phyloP scores from a whole-genome alignment of 805 yeast genomes.

The Candida orba region DNA sequence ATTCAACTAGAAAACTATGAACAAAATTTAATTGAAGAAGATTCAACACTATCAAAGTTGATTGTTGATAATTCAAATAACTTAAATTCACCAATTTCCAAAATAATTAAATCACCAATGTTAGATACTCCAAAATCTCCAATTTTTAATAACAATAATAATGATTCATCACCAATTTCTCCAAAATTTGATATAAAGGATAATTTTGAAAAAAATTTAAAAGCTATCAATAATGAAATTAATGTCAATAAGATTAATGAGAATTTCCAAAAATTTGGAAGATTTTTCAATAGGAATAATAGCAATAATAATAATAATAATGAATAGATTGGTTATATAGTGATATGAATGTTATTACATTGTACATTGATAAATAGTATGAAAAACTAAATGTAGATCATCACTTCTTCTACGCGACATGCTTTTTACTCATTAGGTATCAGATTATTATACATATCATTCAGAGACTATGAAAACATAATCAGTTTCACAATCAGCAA shows the following conservation, averaged over 20 bases:
- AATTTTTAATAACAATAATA: too few species aligned
- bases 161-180: conserved; percentile 13
- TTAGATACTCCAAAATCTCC: too few species aligned
- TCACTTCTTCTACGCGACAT: too few species aligned
- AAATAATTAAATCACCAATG: conserved; percentile 1
- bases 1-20: conserved; percentile 22
- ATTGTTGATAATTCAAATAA: conserved; percentile 7
- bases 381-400: too few species aligned
- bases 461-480: conserved; percentile 18
- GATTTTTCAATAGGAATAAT: conserved; percentile 40
- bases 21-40: conserved; percentile 18
- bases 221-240: conserved; percentile 45
- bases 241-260: conserved; percentile 60
- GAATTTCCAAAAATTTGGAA: conserved; percentile 48
- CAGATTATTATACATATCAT: not conserved
- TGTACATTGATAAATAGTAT: too few species aligned
- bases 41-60: conserved; percentile 22
- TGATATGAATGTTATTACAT: too few species aligned
- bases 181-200: conserved; percentile 25
- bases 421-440: too few species aligned
- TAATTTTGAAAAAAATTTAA: conserved; percentile 29
- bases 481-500: conserved; percentile 30
- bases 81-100: not conserved
- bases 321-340: not conserved
- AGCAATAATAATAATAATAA: conserved; percentile 1